Base-by-base conservation (phyloP, 805 yeast genomes). In the Candida sphagnicola region DNA sequence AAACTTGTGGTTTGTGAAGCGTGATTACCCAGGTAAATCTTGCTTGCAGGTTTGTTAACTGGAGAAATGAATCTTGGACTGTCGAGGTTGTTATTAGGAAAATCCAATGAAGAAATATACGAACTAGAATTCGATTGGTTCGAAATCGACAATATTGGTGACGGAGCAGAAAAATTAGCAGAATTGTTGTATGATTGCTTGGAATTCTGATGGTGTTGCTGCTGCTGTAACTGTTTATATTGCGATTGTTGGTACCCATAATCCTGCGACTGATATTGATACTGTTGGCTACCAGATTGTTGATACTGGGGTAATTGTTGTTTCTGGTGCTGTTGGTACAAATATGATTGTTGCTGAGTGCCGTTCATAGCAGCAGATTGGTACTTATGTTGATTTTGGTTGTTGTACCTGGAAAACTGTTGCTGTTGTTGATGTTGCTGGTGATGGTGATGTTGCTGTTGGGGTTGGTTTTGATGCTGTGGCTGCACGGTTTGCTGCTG, bases 351-450 rank as follows among this genome's bases (percentile, higher is more conserved):
- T 31, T 53, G 62, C 61, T 12, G 64, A n/a, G 64, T 56, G 2
- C 59, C 62, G 3, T 61, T 60, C 4, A 54, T 57, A 4, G 64
- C 56, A 13, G 62, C 57, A 34, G 51, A 45, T 1, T 60, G 51
- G 37, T 55, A 56, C 40, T 56, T 54, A 38, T 50, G 48, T 30
- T 49, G 56, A 6, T 6, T 16, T 5, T 31, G 34, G 24, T 37
- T 48, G 30, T 38, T 33, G 17, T 38, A 31, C 24, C 24, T 21
- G 10, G 24, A 10, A 21, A 21, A 31, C 34, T 16, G 34, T 29
- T 18, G 41, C 33, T 40, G 18, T 31, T 38, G 28, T 28, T 31
- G 28, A 31, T 35, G 38, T 36, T 34, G 14, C 32, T 33, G 12
- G 34, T 44, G 35, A 28, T 6, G n/a, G n/a, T n/a, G n/a, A n/a